A percentile compares a stretch with the other conserved stretches of the same genome.
phyloP scores from a whole-genome alignment of 2,329 filamentous ascomycete genomes.

The Microcyclosporella mali region DNA sequence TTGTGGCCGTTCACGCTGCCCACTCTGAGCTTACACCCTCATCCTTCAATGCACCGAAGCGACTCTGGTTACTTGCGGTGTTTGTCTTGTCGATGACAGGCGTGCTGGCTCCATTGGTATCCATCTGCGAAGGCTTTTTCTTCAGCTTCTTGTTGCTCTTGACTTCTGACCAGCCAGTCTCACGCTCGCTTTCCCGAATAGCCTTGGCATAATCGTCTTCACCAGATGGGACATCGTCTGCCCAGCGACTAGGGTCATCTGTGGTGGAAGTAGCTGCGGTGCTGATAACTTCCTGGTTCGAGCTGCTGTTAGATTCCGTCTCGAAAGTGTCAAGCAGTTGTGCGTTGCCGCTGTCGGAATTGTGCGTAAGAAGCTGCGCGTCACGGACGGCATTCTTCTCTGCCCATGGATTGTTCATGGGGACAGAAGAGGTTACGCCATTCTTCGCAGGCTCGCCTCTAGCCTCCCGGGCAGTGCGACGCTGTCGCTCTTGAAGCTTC shows the following conservation, averaged over 20 bases:
- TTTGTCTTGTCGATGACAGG: slow-evolving; percentile 1
- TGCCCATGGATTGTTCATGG: slow-evolving; percentile 51
- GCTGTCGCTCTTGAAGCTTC: slow-evolving; percentile 71
- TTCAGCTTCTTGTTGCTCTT: slow-evolving; percentile 50
- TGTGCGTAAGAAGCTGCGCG: slow-evolving; percentile 4
- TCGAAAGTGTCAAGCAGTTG: slow-evolving; percentile 49
- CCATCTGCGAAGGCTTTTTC: slow-evolving; percentile 34
- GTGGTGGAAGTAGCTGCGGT: slow-evolving; percentile 37
- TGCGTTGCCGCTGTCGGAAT: slow-evolving; percentile 4
- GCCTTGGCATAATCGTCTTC: slow-evolving; percentile 54
- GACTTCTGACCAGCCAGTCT: slow-evolving; percentile 57
- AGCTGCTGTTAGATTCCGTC: slow-evolving; percentile 36
- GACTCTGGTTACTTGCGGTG: slow-evolving; percentile 10
- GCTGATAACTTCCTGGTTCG: slow-evolving; percentile 32
- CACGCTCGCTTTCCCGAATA: slow-evolving; percentile 42
- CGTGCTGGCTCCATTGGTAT: slow-evolving; percentile 16
- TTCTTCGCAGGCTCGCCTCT: slow-evolving; percentile 81
- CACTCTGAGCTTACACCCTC: not conserved
- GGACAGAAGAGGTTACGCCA: slow-evolving; percentile 50
- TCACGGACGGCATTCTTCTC: slow-evolving; percentile 23
- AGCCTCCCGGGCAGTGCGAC: slow-evolving; percentile 70
- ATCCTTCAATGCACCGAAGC: slow-evolving; percentile 2
- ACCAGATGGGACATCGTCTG: slow-evolving; percentile 42
- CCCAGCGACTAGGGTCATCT: slow-evolving; percentile 30
- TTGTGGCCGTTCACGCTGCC: not conserved